Evolutionary conservation across 2,329 filamentous ascomycete genomes (phyloP).

Genomic region (Fusarium sulawesiense): DNA sequence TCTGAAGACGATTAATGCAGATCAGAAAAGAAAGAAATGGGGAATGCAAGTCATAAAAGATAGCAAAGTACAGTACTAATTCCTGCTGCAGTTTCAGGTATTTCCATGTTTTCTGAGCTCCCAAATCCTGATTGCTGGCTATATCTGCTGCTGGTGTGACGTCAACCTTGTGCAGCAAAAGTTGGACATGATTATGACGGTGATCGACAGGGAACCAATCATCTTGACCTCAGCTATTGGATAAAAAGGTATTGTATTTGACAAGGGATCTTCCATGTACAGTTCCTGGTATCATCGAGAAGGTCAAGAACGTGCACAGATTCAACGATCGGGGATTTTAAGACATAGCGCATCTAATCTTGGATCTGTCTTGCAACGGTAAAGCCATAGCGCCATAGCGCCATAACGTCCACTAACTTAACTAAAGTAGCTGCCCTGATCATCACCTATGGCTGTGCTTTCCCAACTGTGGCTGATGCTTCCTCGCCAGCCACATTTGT

Average conservation of each 20-base stretch:
- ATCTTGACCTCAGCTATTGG: constrained; percentile 30
- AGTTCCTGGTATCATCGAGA: constrained; percentile 7
- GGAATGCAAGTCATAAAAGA: constrained; percentile 25
- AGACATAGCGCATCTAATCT: constrained; percentile 4
- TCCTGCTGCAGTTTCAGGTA: constrained; percentile 14
- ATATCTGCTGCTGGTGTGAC: constrained; percentile 39
- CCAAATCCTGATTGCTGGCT: constrained; percentile 47
- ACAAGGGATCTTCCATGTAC: constrained; percentile 10
- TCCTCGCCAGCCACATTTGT: constrained; percentile 1
- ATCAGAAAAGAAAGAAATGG: constrained; percentile 3
- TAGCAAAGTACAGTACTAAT: constrained; percentile 2
- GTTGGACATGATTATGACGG: constrained; percentile 41
- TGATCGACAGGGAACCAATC: constrained; percentile 37
- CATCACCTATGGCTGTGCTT: neutral
- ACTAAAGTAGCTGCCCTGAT: neutral
- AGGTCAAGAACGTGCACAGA: neutral
- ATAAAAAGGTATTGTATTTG: neutral
- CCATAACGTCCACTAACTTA: constrained; percentile 1
- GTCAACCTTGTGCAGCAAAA: constrained; percentile 41
- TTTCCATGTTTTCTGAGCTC: constrained; percentile 39
- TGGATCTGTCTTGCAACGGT: constrained; percentile 8
- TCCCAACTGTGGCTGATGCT: neutral
- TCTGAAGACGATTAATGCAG: neutral
- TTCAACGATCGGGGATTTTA: constrained; percentile 8
- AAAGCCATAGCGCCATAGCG: constrained; percentile 6